Percentiles rank a stretch among this genome's conserved stretches.
These are phyloP conservation scores for Eucalyptus leucophloia DNA, from an alignment of 345 rosid species.

Conservation along the genomic window DNA sequence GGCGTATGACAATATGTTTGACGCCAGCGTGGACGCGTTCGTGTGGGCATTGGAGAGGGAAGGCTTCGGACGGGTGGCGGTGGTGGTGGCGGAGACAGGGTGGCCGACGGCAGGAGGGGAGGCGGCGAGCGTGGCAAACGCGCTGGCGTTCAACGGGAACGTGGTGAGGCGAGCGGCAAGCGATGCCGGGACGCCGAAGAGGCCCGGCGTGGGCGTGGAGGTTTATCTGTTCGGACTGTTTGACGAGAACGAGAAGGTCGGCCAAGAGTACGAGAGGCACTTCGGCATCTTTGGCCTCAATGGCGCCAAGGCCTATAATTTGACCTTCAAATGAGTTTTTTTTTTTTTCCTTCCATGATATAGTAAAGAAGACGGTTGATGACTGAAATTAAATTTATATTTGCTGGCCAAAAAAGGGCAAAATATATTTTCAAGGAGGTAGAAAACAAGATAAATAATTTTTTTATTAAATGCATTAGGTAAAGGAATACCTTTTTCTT, in stretches of 20 bases:
- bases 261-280: conserved; percentile 11
- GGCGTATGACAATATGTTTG: conserved; percentile 3
- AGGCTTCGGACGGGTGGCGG: conserved; percentile 2
- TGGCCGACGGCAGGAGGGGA: conserved; percentile 22
- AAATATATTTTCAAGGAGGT: not conserved
- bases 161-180: not conserved
- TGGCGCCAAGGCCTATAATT: conserved; percentile 11
- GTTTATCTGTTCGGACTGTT: conserved; percentile 13
- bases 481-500: not conserved
- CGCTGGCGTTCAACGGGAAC: conserved; percentile 9
- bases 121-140: conserved; percentile 1
- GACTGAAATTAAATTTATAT: not conserved
- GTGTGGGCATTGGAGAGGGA: conserved; percentile 5
- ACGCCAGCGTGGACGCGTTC: conserved; percentile 15
- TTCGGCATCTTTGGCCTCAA: conserved; percentile 16
- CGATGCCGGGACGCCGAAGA: conserved; percentile 12
- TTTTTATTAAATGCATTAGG: not conserved
- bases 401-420: not conserved
- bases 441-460: not conserved
- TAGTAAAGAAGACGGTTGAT: not conserved
- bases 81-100: conserved; percentile 22
- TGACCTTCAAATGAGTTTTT: conserved; percentile 2
- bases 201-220: conserved; percentile 6
- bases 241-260: conserved; percentile 12
- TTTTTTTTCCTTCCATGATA: not conserved